Base-by-base conservation (phyloP, 768 basidiomycete genomes). In the Stropharia rugosoannulata region DNA sequence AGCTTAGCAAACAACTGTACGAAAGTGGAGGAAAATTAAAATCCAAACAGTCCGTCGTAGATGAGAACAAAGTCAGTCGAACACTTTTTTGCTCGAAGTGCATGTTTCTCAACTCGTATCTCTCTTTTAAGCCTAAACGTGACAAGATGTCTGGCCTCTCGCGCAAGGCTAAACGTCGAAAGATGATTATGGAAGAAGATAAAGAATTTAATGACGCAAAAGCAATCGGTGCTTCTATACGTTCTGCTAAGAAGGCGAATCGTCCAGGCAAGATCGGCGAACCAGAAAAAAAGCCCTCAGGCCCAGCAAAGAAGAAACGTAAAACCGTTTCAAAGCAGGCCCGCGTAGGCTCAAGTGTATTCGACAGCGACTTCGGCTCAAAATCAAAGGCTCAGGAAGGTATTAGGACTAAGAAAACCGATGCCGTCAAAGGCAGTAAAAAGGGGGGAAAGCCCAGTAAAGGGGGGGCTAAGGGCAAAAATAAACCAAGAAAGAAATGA, bases 161-260 rank as follows among this genome's bases (percentile, higher is more conserved):
- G n/a, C 84, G 96, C 57, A 86, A 81, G 65, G 85, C 81, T 49
- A 98, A 97, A 69, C 81, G 96, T 56, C 80, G 94, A 64, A 97
- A 95, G 73, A 77, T 95, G 75, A 87, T 89, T 6, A 77, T 83
- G 69, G 90, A 95, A 66, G 86, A 87, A 59, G 93, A 95, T 59
- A 81, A 84, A 49, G 85, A 86, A 52, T 54, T 73, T 4, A 81
- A 79, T 13, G 83, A 85, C 52, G 73, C 69, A 35, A 79, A 76
- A 19, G 74, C 80, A 8, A 72, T 89, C 43, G 78, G 81, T 39
- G 88, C 90, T 13, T 87, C 94, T 1, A 89, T 97, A 59, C 89
- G 95, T 53, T 83, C 84, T 11, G 94, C 90, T 9, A 98, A 98
- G 74, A 95, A 88, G 72, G 79, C 85, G 7, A 72, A 76, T 36